Conservation (phyloP, 202 grass and related monocot genomes). For the Panicum virgatum region DNA sequence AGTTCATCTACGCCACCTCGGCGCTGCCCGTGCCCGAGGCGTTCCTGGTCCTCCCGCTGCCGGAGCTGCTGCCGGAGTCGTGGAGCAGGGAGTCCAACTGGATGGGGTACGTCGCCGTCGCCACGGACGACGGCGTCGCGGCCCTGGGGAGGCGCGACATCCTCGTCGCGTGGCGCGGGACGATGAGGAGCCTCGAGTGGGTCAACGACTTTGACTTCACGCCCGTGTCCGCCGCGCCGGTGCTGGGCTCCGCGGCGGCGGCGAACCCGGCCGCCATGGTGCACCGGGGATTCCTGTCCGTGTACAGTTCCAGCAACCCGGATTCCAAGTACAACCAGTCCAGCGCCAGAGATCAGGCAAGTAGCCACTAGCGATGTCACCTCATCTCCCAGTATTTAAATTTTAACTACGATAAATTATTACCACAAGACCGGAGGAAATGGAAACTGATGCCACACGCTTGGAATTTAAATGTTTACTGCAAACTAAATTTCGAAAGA, state of each 20-base stretch:
- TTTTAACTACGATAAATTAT: neutral
- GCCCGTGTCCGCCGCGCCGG: slow-evolving; percentile 46
- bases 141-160: slow-evolving; percentile 66
- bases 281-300: slow-evolving; percentile 67
- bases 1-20: slow-evolving; percentile 61
- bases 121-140: slow-evolving; percentile 56
- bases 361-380: neutral
- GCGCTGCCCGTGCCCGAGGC: slow-evolving; percentile 38
- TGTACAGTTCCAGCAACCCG: slow-evolving; percentile 59
- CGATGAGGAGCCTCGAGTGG: slow-evolving; percentile 46
- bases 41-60: slow-evolving; percentile 51
- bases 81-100: slow-evolving; percentile 71
- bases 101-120: slow-evolving; percentile 86
- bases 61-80: neutral
- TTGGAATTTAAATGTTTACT: neutral
- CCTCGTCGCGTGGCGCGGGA: slow-evolving; percentile 76
- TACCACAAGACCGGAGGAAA: neutral
- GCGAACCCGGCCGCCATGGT: slow-evolving; percentile 32
- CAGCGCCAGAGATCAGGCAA: slow-evolving; percentile 69
- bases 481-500: neutral
- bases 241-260: slow-evolving; percentile 34
- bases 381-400: neutral
- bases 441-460: neutral
- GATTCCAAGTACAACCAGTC: slow-evolving; percentile 56
- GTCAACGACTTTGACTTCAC: slow-evolving; percentile 54